Percentiles rank a stretch among this genome's conserved stretches.
Evolutionary conservation across 2,329 filamentous ascomycete genomes (phyloP).

Genomic region (Epichloe elymi): DNA sequence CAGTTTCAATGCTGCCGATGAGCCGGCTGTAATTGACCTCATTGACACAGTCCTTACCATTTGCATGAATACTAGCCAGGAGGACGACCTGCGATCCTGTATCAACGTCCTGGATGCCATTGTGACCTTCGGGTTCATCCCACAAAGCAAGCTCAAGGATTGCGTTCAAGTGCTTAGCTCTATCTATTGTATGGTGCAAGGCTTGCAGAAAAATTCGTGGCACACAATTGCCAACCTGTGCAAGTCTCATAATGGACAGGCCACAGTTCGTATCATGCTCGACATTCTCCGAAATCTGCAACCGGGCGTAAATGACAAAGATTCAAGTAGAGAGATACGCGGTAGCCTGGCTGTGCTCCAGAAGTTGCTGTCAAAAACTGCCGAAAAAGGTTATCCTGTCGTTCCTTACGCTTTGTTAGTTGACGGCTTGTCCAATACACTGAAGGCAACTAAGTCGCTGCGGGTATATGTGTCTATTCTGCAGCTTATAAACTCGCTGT

Average conservation of each 20-base stretch:
- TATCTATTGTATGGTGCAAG: conserved; percentile 52
- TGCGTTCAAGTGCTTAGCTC: conserved; percentile 61
- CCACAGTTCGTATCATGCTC: conserved; percentile 51
- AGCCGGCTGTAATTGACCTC: conserved; percentile 45
- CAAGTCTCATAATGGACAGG: conserved; percentile 60
- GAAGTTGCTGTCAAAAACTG: conserved; percentile 46
- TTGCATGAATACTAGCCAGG: conserved; percentile 51
- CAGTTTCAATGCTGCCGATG: conserved; percentile 55
- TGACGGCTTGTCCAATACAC: conserved; percentile 40
- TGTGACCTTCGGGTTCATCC: conserved; percentile 60
- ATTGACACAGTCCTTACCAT: conserved; percentile 52
- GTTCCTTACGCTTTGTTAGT: conserved; percentile 46
- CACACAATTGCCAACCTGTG: conserved; percentile 56
- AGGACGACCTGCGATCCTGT: conserved; percentile 52
- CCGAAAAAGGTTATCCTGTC: conserved; percentile 45
- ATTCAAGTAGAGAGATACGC: conserved; percentile 42
- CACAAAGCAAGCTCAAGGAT: conserved; percentile 44
- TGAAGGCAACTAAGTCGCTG: conserved; percentile 29
- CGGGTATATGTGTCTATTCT: conserved; percentile 35
- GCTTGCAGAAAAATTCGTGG: conserved; percentile 53
- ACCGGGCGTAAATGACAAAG: conserved; percentile 32
- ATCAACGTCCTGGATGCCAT: conserved; percentile 57
- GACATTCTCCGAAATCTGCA: conserved; percentile 43
- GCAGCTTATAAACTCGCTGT: conserved; percentile 41
- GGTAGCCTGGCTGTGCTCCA: conserved; percentile 50